phyloP scores from a whole-genome alignment of 768 basidiomycete genomes.

The Agrocybe pediades region DNA sequence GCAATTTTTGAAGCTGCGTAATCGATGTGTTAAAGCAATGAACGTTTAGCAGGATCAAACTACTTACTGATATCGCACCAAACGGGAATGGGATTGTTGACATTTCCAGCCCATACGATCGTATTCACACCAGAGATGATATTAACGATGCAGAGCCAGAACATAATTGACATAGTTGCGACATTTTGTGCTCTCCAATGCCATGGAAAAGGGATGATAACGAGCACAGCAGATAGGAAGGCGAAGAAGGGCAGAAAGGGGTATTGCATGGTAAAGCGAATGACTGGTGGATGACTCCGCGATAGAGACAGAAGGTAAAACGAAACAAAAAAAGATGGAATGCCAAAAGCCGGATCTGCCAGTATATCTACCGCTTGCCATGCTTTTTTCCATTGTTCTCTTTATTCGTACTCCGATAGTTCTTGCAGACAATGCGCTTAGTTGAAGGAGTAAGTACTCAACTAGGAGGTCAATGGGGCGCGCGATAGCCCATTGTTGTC shows the following conservation, averaged over 20 bases:
- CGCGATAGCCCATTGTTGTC: not conserved
- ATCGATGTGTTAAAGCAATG: conserved; percentile 11
- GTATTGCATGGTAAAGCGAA: too few relatives aligned
- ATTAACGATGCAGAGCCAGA: conserved; percentile 51
- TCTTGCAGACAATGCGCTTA: too few relatives aligned
- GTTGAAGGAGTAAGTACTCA: too few relatives aligned
- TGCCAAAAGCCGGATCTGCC: not conserved
- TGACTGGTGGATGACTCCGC: not conserved
- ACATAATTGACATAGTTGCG: conserved; percentile 59
- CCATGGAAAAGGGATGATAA: conserved; percentile 49
- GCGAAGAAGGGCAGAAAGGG: conserved; percentile 30
- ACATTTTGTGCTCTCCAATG: conserved; percentile 42
- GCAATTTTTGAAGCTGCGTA: conserved; percentile 46
- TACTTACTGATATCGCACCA: conserved; percentile 60
- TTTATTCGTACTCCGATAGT: too few relatives aligned
- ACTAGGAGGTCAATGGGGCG: too few relatives aligned
- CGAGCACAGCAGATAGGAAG: conserved; percentile 42
- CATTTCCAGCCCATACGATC: conserved; percentile 57
- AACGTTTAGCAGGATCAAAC: conserved; percentile 11
- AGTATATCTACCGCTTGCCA: not conserved
- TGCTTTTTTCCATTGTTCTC: not conserved
- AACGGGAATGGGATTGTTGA: conserved; percentile 36
- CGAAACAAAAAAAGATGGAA: not conserved
- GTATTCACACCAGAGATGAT: conserved; percentile 53
- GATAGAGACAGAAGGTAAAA: not conserved